A percentile compares a stretch with the other conserved stretches of the same genome.
These are phyloP conservation scores for Fusarium sarcochroum DNA, from an alignment of 2,329 filamentous ascomycete genomes.

Conservation along the genomic window DNA sequence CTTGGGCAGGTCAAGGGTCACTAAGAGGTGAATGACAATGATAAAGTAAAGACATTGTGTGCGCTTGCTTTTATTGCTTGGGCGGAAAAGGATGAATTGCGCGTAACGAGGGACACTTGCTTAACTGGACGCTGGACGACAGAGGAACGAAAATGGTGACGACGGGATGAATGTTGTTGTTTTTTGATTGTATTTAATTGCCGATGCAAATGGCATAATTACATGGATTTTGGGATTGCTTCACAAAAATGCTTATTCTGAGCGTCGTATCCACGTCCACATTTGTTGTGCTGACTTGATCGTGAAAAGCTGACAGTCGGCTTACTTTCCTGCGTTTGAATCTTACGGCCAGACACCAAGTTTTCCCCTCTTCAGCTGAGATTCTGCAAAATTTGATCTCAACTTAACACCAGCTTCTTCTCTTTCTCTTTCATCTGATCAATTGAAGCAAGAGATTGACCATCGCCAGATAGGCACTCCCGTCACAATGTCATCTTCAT, in stretches of 20 bases:
- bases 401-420: not conserved
- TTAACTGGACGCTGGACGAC: conserved; percentile 12
- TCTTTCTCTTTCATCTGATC: not conserved
- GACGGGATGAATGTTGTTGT: conserved; percentile 22
- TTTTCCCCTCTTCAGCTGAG: not conserved
- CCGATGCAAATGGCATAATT: not conserved
- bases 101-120: not conserved
- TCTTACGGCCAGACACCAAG: conserved; percentile 14
- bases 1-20: conserved; percentile 6
- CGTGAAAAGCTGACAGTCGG: not conserved
- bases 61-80: not conserved
- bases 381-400: not conserved
- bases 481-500: conserved; percentile 16
- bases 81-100: not conserved
- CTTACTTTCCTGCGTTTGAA: not conserved
- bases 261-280: too few species aligned
- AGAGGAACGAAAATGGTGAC: not conserved
- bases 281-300: not conserved
- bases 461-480: not conserved
- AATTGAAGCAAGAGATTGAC: not conserved
- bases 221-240: too few species aligned
- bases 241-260: too few species aligned
- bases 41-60: not conserved
- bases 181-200: conserved; percentile 9
- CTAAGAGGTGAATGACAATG: not conserved